Evolutionary conservation across 768 basidiomycete species (phyloP), one percentile per base, ranked within the genome.

Genomic region (Chalciporus chontae): DNA sequence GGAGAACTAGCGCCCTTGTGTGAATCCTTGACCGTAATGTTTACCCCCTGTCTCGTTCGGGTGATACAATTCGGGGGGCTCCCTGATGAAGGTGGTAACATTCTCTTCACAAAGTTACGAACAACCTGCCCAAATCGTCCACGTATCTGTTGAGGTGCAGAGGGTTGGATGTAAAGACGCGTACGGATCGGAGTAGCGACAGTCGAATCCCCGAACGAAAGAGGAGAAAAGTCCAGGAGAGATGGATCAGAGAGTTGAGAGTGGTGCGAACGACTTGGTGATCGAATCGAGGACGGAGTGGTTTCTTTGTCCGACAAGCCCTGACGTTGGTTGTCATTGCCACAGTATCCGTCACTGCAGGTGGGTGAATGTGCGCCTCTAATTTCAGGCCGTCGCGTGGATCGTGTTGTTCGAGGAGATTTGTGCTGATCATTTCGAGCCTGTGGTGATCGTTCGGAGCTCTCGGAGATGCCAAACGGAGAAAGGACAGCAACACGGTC

Each of bases 111-210:
- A 41, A 66, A 47, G 7, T 52, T 50, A 11, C 59, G 65, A 40
- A 66, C 52, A 5, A 50, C 58, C 34, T 43, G 59, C 13, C 59
- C 58, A 0, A 65, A 45, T 11, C 61, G 58, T 47, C 58, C 55
- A 14, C 55, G 39, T 4, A 48, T 41, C 1, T 44, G 52, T 10
- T 37, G 51, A 23, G 23, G 49, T 13, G 14, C 34, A 13, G 14
- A 17, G 4, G 15, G 38, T 24, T 14, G 43, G 11, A 51, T 23
- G n/a, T 34, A 18, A 29, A 32, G 24, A 1, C 27, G 7, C 47
- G 38, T 19, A 19, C 41, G 49, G 1, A 36, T 36, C 34, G 34
- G 14, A 36, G 34, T 36, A 36, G 14, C 5, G 9, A 36, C 15
- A 36, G 34, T 36, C 34, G 34, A n/a, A n/a, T 56, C 40, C 4